Evolutionary conservation across 805 yeast genomes (phyloP), one percentile per base, ranked within the genome.

Genomic region (Saccharomycopsis oosterbeekiorum): DNA sequence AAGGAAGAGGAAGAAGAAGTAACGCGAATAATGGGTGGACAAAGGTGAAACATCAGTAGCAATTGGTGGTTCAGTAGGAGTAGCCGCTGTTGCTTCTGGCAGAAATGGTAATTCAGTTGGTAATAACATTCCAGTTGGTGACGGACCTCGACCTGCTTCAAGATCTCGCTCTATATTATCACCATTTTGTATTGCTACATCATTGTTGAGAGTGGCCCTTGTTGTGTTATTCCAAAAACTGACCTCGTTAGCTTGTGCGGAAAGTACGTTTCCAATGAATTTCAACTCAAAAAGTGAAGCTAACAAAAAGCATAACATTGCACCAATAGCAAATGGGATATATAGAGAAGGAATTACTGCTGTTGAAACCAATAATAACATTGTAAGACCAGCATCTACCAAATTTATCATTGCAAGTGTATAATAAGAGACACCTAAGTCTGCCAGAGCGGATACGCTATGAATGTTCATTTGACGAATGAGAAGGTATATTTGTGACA

Each of bases 241-340:
- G 86, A 84, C 76, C 69, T 88, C 94, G 66, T 87, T 89, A 15
- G 82, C 74, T 71, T 91, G 97, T 0, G 89, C 80, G 12, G 84
- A 76, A 64, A 81, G 81, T 1, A 91, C 84, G 55, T 83, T 76
- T 42, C 85, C 80, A 78, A 88, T 76, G 70, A 85, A 89, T 61
- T 92, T 80, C 75, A 86, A 80, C 68, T 88, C 96, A 73, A 89
- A 88, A 15, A 88, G 77, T 12, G 86, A 81, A 34, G 90, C 85
- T 65, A 89, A 75, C 2, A 87, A 80, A 65, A 88, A 84, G 1
- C 88, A 79, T 8, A 88, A 70, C 61, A 89, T 84, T 1, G 92
- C 84, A 63, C 87, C 80, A 21, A 89, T 82, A 12, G 86, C 83
- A 58, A 87, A 75, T 3, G 90, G 84, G 58, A 90, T 73, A 67